A percentile compares a stretch with the other conserved stretches of the same genome.
phyloP scores from a whole-genome alignment of 768 basidiomycete genomes.

The Naganishia friedmannii region DNA sequence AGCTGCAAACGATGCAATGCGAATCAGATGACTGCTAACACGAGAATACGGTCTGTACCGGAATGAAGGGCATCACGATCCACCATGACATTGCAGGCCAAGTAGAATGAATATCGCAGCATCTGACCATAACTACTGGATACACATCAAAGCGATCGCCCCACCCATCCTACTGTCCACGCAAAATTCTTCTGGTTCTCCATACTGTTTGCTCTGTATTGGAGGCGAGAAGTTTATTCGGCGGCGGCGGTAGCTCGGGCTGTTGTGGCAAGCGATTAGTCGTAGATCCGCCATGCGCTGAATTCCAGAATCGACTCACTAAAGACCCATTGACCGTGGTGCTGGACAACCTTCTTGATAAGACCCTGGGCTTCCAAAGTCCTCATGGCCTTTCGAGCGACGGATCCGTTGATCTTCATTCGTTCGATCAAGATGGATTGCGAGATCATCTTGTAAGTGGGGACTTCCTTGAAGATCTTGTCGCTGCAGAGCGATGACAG shows the following conservation, averaged over 20 bases:
- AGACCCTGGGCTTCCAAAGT: constrained; percentile 89
- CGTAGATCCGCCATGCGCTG: no score
- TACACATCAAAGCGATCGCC: constrained; percentile 21
- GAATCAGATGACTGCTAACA: no score
- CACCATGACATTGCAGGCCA: constrained; percentile 1
- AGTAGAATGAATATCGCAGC: constrained; percentile 26
- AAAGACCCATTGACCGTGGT: constrained; percentile 90
- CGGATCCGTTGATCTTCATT: constrained; percentile 90
- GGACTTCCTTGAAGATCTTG: constrained; percentile 90
- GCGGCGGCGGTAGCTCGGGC: constrained; percentile 30
- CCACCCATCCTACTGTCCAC: constrained; percentile 18
- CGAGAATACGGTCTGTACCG: no score
- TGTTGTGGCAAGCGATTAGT: background rate
- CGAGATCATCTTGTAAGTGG: constrained; percentile 97
- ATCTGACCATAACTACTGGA: constrained; percentile 26
- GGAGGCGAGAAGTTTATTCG: constrained; percentile 24
- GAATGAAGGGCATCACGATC: no score
- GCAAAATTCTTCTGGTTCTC: constrained; percentile 7
- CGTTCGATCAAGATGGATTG: constrained; percentile 98
- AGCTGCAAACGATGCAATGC: no score
- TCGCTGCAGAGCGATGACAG: constrained; percentile 43
- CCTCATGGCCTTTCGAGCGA: constrained; percentile 84
- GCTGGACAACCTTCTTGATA: constrained; percentile 96
- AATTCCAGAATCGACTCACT: constrained; percentile 60
- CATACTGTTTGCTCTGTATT: constrained; percentile 22